Percentiles rank a stretch among this genome's conserved stretches.
Evolutionary conservation across 331 rosid genomes (phyloP).

Genomic region (Rosa hybrid): DNA sequence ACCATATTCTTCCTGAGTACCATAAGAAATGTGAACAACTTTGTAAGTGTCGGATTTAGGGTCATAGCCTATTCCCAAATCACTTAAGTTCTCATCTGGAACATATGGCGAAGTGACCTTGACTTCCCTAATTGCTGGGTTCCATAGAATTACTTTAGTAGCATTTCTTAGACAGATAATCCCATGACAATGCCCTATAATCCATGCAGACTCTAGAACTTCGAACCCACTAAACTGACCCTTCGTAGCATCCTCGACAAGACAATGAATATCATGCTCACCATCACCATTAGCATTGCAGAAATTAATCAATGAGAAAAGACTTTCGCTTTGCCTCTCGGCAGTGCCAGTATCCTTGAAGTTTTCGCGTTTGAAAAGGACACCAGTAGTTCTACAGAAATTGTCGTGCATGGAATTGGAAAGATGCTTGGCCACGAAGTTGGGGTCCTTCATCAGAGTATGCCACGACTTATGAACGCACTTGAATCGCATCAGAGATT

Average conservation of each 20-base stretch:
- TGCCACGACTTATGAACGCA: neutral
- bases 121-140: neutral
- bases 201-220: neutral
- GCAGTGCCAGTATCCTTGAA: no score
- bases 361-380: neutral
- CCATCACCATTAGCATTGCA: neutral
- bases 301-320: no score
- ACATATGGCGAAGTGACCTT: neutral
- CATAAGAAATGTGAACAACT: neutral
- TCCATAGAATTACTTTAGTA: neutral
- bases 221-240: neutral
- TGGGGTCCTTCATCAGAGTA: neutral
- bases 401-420: neutral
- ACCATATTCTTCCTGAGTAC: no score
- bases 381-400: neutral
- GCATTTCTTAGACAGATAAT: neutral
- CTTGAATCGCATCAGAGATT: neutral
- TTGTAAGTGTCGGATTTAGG: neutral
- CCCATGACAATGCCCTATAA: neutral
- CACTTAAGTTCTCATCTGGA: neutral
- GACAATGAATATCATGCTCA: neutral
- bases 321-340: no score
- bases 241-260: neutral
- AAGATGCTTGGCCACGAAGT: neutral
- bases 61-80: slow-evolving; percentile 1